Evolutionary conservation across 1,284 basidiomycete species (phyloP).

Genomic region (Pholiota adiposa): DNA sequence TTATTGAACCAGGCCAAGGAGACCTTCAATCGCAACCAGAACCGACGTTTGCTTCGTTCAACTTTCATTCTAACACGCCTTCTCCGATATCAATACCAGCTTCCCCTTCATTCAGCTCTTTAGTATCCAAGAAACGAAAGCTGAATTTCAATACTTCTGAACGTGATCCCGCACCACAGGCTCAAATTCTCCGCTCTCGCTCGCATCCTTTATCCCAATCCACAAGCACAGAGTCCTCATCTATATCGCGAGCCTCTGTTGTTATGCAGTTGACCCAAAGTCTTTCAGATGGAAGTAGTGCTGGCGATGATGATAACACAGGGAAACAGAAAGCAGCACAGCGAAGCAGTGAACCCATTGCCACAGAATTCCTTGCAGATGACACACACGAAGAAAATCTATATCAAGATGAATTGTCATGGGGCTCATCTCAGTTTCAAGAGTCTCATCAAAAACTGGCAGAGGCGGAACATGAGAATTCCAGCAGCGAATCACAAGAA

Average conservation of each 20-base stretch:
- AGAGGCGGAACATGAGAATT: background rate
- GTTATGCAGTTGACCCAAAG: conserved; percentile 28
- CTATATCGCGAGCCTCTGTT: conserved; percentile 23
- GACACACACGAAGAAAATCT: background rate
- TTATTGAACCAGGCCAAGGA: too few species aligned
- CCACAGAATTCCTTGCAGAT: background rate
- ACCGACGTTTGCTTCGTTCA: conserved; percentile 39
- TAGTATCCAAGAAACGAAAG: conserved; percentile 25
- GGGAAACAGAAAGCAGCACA: background rate
- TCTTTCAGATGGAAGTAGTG: conserved; percentile 1
- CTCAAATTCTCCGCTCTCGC: conserved; percentile 5
- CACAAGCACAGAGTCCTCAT: conserved; percentile 17
- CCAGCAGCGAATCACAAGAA: background rate
- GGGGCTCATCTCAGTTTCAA: conserved; percentile 3
- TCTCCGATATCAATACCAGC: conserved; percentile 29
- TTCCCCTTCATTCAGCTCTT: conserved; percentile 39
- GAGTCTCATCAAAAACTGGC: background rate
- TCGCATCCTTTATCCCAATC: conserved; percentile 29
- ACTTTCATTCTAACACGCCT: conserved; percentile 37
- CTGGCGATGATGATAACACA: background rate
- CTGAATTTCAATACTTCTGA: background rate
- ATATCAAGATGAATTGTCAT: conserved; percentile 6
- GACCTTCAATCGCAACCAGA: conserved; percentile 8
- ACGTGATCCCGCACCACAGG: background rate
- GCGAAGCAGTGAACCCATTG: background rate